phyloP scores from a whole-genome alignment of 1,284 basidiomycete species.

The Naganishia liquefaciens region DNA sequence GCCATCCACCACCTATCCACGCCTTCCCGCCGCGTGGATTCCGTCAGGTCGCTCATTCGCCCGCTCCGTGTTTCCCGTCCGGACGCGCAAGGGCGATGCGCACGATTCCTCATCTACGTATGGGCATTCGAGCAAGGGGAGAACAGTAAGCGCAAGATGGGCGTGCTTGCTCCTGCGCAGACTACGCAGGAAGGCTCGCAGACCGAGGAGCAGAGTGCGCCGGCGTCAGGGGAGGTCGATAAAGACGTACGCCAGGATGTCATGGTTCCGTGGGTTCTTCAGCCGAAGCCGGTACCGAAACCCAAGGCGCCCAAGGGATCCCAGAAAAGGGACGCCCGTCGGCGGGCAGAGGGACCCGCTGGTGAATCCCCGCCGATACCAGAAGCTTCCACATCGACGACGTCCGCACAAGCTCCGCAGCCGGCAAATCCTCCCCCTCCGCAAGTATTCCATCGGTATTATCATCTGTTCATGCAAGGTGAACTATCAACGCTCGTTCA shows the following conservation, averaged over 20 bases:
- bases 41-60: constrained; percentile 70
- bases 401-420: not conserved
- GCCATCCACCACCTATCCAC: constrained; percentile 93
- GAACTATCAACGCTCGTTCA: constrained; percentile 68
- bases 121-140: constrained; percentile 96
- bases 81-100: constrained; percentile 52
- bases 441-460: constrained; percentile 77
- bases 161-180: constrained; percentile 53
- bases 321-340: constrained; percentile 20
- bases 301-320: constrained; percentile 26
- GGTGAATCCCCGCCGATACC: not conserved
- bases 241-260: constrained; percentile 60
- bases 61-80: constrained; percentile 60
- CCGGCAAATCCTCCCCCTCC: constrained; percentile 17
- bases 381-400: constrained; percentile 4
- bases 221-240: not conserved
- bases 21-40: constrained; percentile 65
- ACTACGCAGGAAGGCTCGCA: not conserved
- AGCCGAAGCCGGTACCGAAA: constrained; percentile 35
- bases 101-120: constrained; percentile 90
- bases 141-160: constrained; percentile 66
- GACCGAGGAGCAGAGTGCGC: not conserved
- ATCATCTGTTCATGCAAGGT: constrained; percentile 83
- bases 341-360: not conserved
- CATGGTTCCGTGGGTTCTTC: constrained; percentile 69